Conservation (phyloP, 495 filamentous ascomycete species). For the Neurospora hispaniola region DNA sequence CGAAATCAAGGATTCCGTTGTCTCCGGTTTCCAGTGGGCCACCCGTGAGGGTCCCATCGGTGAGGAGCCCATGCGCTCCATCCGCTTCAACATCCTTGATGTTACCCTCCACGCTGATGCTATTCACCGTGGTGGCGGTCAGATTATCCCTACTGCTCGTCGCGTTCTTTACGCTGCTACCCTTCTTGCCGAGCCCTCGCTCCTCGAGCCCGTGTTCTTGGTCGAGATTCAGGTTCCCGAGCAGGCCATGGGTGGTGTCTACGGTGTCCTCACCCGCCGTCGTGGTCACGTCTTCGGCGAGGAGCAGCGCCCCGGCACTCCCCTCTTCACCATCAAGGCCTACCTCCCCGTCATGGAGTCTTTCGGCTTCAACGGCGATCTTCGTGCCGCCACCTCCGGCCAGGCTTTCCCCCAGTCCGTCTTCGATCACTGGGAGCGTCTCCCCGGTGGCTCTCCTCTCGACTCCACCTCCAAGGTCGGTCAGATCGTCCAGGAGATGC, state of each 20-base stretch:
- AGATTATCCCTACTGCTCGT: conserved; percentile 95
- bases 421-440: conserved; percentile 95
- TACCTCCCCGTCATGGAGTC: conserved; percentile 99
- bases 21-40: conserved; percentile 99
- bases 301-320: conserved; percentile 96
- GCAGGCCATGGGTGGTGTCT: conserved; percentile 98
- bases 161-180: conserved; percentile 92
- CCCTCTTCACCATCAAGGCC: conserved; percentile 98
- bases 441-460: conserved; percentile 88
- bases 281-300: conserved; percentile 98
- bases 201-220: conserved; percentile 96
- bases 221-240: conserved; percentile 99
- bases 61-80: conserved; percentile 93
- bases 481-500: conserved; percentile 74
- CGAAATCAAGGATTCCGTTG: conserved; percentile 99
- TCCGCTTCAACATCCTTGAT: conserved; percentile 99
- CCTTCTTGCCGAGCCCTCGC: conserved; percentile 79
- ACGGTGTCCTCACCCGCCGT: conserved; percentile 96
- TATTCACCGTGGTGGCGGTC: conserved; percentile 98
- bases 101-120: conserved; percentile 99
- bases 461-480: conserved; percentile 80
- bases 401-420: conserved; percentile 98
- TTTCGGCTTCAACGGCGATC: conserved; percentile 98
- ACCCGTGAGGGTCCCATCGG: conserved; percentile 93
- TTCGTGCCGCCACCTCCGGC: conserved; percentile 83